phyloP scores from a whole-genome alignment of 148 eudicot species.

The Heliamphora exappendiculata region DNA sequence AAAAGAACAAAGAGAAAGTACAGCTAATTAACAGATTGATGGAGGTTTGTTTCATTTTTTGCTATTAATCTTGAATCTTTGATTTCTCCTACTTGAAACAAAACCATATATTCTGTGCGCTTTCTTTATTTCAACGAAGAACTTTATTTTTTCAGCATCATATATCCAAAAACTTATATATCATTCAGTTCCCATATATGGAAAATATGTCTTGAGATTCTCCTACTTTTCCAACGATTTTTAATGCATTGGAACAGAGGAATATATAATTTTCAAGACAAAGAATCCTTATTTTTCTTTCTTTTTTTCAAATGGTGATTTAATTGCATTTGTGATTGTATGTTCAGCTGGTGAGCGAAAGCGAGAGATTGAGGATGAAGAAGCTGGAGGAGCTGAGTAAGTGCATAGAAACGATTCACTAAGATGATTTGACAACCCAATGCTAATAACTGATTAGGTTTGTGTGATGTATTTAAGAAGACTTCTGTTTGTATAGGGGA shows the following conservation, averaged over 20 bases:
- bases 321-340: background rate
- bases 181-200: too few relatives aligned
- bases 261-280: too few relatives aligned
- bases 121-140: background rate
- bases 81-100: background rate
- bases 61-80: background rate
- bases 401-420: conserved; percentile 57
- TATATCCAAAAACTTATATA: too few relatives aligned
- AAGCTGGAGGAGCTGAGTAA: conserved; percentile 86
- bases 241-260: too few relatives aligned
- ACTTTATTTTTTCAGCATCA: background rate
- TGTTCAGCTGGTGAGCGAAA: conserved; percentile 76
- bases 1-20: conserved; percentile 80
- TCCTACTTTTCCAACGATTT: too few relatives aligned
- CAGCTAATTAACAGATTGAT: conserved; percentile 71
- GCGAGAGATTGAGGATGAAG: conserved; percentile 81
- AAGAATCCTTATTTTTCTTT: background rate
- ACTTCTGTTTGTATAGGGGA: conserved; percentile 24
- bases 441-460: conserved; percentile 33
- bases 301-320: background rate
- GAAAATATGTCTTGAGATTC: too few relatives aligned
- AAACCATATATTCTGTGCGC: background rate
- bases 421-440: conserved; percentile 10
- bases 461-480: conserved; percentile 54
- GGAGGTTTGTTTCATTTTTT: conserved; percentile 42